Percentiles rank a stretch among this genome's conserved stretches.
These are phyloP conservation scores for Leucosporidium yakuticum DNA, from an alignment of 768 basidiomycete species.

Conservation along the genomic window DNA sequence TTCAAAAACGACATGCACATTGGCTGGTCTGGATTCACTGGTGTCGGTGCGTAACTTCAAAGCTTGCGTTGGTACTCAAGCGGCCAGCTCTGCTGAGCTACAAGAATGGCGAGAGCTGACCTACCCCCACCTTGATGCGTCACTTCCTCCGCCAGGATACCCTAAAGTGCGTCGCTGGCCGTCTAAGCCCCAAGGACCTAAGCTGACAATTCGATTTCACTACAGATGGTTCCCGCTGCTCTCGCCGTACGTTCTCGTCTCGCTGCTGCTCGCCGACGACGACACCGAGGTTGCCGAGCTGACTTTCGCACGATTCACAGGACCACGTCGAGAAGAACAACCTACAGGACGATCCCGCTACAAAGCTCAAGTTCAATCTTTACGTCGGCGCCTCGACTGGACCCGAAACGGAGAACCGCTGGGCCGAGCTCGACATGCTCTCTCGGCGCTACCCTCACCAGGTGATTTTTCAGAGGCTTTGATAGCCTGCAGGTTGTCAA, in stretches of 20 bases:
- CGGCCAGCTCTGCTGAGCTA: too few species aligned
- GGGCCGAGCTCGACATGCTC: slow-evolving; percentile 34
- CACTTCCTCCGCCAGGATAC: not conserved
- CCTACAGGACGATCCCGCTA: slow-evolving; percentile 33
- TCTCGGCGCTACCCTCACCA: slow-evolving; percentile 38
- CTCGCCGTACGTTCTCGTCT: too few species aligned
- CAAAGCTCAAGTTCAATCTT: slow-evolving; percentile 37
- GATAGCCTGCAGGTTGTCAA: too few species aligned
- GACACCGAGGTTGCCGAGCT: not conserved
- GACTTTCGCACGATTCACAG: not conserved
- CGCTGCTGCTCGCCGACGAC: too few species aligned
- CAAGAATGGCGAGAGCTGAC: too few species aligned
- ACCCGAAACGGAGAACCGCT: slow-evolving; percentile 38
- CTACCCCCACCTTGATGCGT: slow-evolving; percentile 33
- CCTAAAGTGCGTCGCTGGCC: not conserved
- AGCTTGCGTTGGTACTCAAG: too few species aligned
- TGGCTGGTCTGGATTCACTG: slow-evolving; percentile 32
- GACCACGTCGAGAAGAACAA: slow-evolving; percentile 39
- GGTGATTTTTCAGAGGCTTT: not conserved
- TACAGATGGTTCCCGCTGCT: too few species aligned
- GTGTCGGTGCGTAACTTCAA: slow-evolving; percentile 16
- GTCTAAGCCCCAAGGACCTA: not conserved
- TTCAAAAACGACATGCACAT: slow-evolving; percentile 29
- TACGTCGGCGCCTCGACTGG: slow-evolving; percentile 26
- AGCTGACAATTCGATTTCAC: not conserved